A percentile compares a stretch with the other conserved stretches of the same genome.
Evolutionary conservation across 176 grass and related monocot species (phyloP).

Genomic region (Metroxylon sagu): DNA sequence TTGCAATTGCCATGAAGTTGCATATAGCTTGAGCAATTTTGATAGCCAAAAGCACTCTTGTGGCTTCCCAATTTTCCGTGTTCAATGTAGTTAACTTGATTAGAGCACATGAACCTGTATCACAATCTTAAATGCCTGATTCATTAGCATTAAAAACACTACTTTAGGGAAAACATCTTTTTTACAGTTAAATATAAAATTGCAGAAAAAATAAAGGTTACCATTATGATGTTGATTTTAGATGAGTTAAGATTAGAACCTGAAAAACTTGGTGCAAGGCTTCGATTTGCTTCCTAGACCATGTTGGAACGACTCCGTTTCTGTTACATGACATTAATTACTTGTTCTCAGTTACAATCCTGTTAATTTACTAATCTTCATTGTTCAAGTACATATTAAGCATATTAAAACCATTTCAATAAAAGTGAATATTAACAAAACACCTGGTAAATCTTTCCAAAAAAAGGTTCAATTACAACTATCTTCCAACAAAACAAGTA

Average conservation of each 20-base stretch:
- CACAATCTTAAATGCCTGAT: constrained; percentile 12
- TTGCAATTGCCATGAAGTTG: not conserved
- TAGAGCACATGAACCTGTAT: constrained; percentile 23
- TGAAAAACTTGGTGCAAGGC: constrained; percentile 99
- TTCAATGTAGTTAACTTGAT: constrained; percentile 10
- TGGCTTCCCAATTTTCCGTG: constrained; percentile 3
- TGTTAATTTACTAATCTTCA: constrained; percentile 26
- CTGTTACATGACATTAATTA: constrained; percentile 99
- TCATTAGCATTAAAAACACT: constrained; percentile 8
- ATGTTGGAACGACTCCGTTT: constrained; percentile 92
- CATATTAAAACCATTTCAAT: constrained; percentile 28
- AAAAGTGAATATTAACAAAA: not conserved
- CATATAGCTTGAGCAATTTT: constrained; percentile 2
- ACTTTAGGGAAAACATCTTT: not conserved
- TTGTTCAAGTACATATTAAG: constrained; percentile 41
- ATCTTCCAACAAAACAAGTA: too few relatives aligned
- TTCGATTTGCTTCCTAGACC: constrained; percentile 98
- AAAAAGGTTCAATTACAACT: too few relatives aligned
- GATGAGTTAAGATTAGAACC: constrained; percentile 83
- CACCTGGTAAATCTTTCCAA: too few relatives aligned
- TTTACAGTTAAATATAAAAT: constrained; percentile 15
- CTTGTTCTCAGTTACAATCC: constrained; percentile 50
- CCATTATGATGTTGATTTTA: constrained; percentile 48
- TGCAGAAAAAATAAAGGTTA: constrained; percentile 39
- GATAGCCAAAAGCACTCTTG: not conserved